Percentiles rank a stretch among this genome's conserved stretches.
phyloP scores from a whole-genome alignment of 768 basidiomycete species.

The Rhizopogon roseolus region DNA sequence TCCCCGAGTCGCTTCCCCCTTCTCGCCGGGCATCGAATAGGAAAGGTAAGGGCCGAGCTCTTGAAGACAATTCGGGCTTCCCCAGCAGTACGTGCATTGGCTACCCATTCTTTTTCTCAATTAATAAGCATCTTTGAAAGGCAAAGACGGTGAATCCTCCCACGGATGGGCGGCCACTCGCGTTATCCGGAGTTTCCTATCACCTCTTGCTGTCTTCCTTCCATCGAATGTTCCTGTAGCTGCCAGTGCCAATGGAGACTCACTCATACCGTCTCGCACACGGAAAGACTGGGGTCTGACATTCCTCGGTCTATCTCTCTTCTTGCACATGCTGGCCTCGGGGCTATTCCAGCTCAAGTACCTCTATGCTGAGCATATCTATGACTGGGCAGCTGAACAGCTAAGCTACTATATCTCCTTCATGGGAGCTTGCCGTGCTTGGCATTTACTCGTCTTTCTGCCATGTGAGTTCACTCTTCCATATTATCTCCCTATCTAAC shows the following conservation, averaged over 20 bases:
- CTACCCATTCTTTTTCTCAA: not conserved
- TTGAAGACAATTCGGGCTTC: conserved; percentile 7
- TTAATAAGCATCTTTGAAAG: not conserved
- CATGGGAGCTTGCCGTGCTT: conserved; percentile 58
- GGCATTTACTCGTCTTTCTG: conserved; percentile 61
- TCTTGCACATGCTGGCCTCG: conserved; percentile 61
- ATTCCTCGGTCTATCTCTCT: conserved; percentile 57
- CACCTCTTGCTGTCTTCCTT: conserved; percentile 66
- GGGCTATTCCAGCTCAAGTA: conserved; percentile 76
- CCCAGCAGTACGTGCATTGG: conserved; percentile 8
- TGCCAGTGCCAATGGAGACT: conserved; percentile 36
- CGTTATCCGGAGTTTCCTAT: conserved; percentile 43
- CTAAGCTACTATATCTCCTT: conserved; percentile 74
- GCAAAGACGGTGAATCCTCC: not conserved
- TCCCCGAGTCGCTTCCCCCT: conserved; percentile 49
- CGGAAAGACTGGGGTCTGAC: conserved; percentile 72
- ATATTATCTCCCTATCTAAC: conserved; percentile 29
- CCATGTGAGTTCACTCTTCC: conserved; percentile 45
- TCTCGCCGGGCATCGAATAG: conserved; percentile 19
- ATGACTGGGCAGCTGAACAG: conserved; percentile 63
- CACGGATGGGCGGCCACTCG: conserved; percentile 7
- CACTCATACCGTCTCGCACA: conserved; percentile 58
- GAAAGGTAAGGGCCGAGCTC: conserved; percentile 26
- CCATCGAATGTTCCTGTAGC: conserved; percentile 45
- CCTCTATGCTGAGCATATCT: conserved; percentile 71